Conservation (phyloP, 75 land plant genomes). For the Ceratopteris richardii region DNA sequence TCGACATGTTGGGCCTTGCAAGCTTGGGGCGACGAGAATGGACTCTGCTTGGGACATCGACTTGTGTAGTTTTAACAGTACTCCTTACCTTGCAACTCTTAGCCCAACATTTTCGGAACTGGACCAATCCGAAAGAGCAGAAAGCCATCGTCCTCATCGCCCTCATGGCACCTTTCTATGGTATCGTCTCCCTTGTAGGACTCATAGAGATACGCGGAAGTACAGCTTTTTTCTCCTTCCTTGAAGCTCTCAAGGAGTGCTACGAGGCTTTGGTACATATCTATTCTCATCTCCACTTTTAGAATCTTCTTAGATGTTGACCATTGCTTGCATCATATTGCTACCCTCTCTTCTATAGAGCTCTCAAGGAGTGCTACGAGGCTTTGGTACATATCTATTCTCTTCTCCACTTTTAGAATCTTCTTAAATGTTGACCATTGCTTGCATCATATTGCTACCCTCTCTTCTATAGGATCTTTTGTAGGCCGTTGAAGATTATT, state of each 20-base stretch:
- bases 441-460: too few species aligned
- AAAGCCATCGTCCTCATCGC: constrained; percentile 77
- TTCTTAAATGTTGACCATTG: too few species aligned
- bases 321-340: too few species aligned
- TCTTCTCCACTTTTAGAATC: constrained; percentile 1
- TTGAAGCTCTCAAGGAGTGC: constrained; percentile 88
- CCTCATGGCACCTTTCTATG: constrained; percentile 97
- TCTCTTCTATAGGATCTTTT: too few species aligned
- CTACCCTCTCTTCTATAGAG: too few species aligned
- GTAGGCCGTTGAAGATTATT: too few species aligned
- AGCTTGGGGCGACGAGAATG: not conserved
- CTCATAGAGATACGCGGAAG: constrained; percentile 66
- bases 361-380: constrained; percentile 92
- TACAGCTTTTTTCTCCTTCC: constrained; percentile 62
- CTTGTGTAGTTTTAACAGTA: constrained; percentile 50
- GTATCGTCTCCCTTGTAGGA: constrained; percentile 76
- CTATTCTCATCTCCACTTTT: constrained; percentile 3
- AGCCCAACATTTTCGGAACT: constrained; percentile 80
- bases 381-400: constrained; percentile 53
- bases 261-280: constrained; percentile 81
- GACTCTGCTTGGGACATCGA: constrained; percentile 55
- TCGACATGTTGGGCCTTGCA: too few species aligned
- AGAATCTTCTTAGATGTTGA: too few species aligned
- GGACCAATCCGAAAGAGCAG: constrained; percentile 98
- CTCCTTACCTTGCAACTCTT: constrained; percentile 76